phyloP scores from a whole-genome alignment of 768 basidiomycete genomes.

The Leccinum disarticulatum region DNA sequence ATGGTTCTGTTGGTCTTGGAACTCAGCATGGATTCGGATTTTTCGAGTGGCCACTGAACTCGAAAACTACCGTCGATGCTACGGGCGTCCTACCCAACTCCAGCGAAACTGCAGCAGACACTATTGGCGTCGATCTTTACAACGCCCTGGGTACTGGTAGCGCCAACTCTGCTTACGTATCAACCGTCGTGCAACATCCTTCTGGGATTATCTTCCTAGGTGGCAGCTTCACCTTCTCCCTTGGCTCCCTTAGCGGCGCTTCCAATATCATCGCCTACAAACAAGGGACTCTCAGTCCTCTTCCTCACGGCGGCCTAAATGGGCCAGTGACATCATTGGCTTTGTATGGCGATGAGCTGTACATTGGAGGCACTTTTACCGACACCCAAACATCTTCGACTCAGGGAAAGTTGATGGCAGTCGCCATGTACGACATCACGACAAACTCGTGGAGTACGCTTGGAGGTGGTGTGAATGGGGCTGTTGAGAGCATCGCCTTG shows the following conservation, averaged over 20 bases:
- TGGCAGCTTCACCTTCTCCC: slow-evolving; percentile 68
- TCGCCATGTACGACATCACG: slow-evolving; percentile 72
- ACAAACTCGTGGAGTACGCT: slow-evolving; percentile 67
- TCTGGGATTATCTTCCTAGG: slow-evolving; percentile 71
- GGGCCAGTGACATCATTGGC: slow-evolving; percentile 71
- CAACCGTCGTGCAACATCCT: slow-evolving; percentile 61
- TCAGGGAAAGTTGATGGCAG: slow-evolving; percentile 50
- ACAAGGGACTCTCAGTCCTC: slow-evolving; percentile 49
- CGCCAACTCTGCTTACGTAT: slow-evolving; percentile 41
- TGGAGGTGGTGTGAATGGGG: slow-evolving; percentile 73
- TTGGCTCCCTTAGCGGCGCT: slow-evolving; percentile 52
- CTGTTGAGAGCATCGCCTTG: slow-evolving; percentile 61
- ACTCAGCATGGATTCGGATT: slow-evolving; percentile 71
- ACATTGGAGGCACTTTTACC: slow-evolving; percentile 85
- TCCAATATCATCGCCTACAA: slow-evolving; percentile 76
- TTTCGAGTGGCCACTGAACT: slow-evolving; percentile 78
- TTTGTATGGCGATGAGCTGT: slow-evolving; percentile 64
- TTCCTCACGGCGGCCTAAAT: slow-evolving; percentile 73
- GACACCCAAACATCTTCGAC: slow-evolving; percentile 59
- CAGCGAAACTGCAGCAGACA: slow-evolving; percentile 67
- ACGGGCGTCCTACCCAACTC: slow-evolving; percentile 63
- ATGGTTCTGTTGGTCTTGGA: slow-evolving; percentile 33
- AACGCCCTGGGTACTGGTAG: slow-evolving; percentile 53
- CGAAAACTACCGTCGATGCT: slow-evolving; percentile 50
- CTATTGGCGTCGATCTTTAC: slow-evolving; percentile 59